These are phyloP conservation scores for Calocera viscosa DNA, from an alignment of 768 basidiomycete species.

Conservation along the genomic window DNA sequence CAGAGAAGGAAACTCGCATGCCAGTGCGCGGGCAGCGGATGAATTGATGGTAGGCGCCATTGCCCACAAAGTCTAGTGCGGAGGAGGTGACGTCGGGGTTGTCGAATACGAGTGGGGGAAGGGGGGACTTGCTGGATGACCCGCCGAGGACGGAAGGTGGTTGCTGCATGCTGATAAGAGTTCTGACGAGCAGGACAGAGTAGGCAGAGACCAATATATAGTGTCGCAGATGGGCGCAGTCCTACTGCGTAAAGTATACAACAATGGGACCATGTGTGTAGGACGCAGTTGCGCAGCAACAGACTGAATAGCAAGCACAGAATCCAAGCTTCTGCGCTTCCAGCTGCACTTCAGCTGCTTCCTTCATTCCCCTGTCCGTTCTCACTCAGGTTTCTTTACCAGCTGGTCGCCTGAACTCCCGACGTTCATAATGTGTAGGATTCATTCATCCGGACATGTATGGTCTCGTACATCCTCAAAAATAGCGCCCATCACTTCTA, in stretches of 20 bases:
- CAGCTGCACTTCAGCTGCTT: no score
- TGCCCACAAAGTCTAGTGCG: background rate
- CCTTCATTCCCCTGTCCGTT: no score
- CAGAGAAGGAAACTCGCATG: constrained; percentile 3
- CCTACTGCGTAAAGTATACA: no score
- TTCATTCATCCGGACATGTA: no score
- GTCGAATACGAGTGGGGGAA: background rate
- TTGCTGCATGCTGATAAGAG: background rate
- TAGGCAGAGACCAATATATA: background rate
- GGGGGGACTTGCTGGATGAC: background rate
- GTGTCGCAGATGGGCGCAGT: background rate
- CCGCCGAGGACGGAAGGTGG: background rate
- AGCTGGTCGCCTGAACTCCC: no score
- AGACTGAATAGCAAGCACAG: no score
- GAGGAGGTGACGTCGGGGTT: background rate
- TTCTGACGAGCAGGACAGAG: background rate
- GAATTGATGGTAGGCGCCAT: constrained; percentile 3
- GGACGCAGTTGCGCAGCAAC: no score
- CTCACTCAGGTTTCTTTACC: no score
- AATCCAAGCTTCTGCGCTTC: no score
- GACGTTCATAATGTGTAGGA: no score
- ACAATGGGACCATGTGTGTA: no score
- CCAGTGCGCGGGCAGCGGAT: background rate
- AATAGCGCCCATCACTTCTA: background rate
- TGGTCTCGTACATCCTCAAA: background rate